phyloP scores from a whole-genome alignment of 257 asterid species.

The Cruciata laevipes region DNA sequence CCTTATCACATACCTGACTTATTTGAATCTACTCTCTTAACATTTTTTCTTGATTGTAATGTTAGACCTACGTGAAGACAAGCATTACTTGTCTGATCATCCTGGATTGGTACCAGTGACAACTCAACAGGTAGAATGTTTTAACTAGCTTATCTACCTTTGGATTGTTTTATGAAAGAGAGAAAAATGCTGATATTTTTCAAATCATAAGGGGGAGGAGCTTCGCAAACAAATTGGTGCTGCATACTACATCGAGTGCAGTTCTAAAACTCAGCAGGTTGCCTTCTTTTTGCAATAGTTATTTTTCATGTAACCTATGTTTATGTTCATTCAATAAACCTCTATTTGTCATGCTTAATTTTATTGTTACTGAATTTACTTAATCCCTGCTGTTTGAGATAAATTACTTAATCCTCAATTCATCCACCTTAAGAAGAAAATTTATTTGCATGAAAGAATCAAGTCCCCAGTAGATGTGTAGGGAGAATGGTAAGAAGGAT shows the following conservation, averaged over 20 bases:
- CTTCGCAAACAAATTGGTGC: constrained; percentile 88
- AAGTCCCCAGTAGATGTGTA: neutral
- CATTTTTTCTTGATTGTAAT: constrained; percentile 1
- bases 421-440: neutral
- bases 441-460: neutral
- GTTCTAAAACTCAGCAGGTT: constrained; percentile 99
- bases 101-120: constrained; percentile 89
- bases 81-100: constrained; percentile 81
- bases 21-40: neutral
- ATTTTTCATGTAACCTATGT: neutral
- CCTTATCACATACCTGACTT: neutral
- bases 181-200: constrained; percentile 4
- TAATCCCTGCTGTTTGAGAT: neutral
- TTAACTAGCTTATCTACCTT: neutral
- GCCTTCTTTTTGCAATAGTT: neutral
- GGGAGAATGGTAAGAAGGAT: neutral
- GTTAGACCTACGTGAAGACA: constrained; percentile 92
- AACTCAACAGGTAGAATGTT: constrained; percentile 55
- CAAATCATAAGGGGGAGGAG: constrained; percentile 77
- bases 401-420: neutral
- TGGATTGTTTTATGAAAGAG: neutral
- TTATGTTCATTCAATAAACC: neutral
- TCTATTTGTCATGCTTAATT: neutral
- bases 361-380: neutral
- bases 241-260: constrained; percentile 79